These are phyloP conservation scores for Diaporthe velutina DNA, from an alignment of 2,329 filamentous ascomycete genomes.

Conservation along the genomic window DNA sequence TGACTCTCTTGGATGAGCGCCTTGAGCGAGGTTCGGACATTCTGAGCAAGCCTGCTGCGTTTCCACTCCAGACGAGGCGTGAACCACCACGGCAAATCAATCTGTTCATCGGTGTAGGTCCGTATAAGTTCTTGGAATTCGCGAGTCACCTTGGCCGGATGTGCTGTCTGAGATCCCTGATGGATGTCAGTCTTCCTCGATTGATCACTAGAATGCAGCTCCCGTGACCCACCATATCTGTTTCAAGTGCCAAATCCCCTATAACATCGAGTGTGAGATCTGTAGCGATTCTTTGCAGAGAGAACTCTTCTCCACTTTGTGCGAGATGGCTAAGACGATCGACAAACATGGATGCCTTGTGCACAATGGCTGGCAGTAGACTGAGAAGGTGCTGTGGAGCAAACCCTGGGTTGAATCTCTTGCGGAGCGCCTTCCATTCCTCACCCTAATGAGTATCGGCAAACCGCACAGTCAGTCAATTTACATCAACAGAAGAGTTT, in stretches of 20 bases:
- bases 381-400: slow-evolving; percentile 53
- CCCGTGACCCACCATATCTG: neutral
- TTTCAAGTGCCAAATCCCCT: slow-evolving; percentile 22
- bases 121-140: slow-evolving; percentile 10
- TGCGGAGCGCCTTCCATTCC: slow-evolving; percentile 50
- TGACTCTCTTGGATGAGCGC: neutral
- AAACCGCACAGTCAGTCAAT: neutral
- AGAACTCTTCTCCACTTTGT: slow-evolving; percentile 45
- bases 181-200: neutral
- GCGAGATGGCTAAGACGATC: slow-evolving; percentile 47
- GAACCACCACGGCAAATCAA: slow-evolving; percentile 23
- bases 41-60: neutral
- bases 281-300: slow-evolving; percentile 45
- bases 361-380: slow-evolving; percentile 51
- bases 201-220: neutral
- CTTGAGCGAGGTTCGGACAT: neutral
- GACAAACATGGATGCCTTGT: slow-evolving; percentile 49
- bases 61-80: slow-evolving; percentile 21
- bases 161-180: slow-evolving; percentile 1
- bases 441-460: slow-evolving; percentile 42
- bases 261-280: slow-evolving; percentile 56
- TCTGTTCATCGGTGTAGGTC: slow-evolving; percentile 7
- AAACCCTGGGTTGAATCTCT: slow-evolving; percentile 54
- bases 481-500: neutral
- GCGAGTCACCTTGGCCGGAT: slow-evolving; percentile 4